phyloP scores from a whole-genome alignment of 352 stramenopile genomes.

The Globisporangium yorkense region DNA sequence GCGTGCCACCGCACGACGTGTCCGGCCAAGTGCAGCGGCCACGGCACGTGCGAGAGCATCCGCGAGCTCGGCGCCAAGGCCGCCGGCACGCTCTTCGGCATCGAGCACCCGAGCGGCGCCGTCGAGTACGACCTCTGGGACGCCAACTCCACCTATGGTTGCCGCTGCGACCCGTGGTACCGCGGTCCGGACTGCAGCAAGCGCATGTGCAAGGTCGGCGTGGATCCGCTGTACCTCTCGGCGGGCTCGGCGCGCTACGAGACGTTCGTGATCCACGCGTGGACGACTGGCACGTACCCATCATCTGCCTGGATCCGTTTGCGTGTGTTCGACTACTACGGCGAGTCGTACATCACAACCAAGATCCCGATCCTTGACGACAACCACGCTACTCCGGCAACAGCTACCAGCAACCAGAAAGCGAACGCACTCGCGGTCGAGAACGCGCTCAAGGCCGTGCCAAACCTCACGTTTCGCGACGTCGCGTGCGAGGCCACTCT shows the following conservation, averaged over 20 bases:
- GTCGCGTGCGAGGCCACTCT: slow-evolving; percentile 29
- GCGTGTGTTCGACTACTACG: slow-evolving; percentile 61
- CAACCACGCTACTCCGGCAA: not conserved
- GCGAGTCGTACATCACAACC: slow-evolving; percentile 59
- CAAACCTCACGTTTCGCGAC: slow-evolving; percentile 38
- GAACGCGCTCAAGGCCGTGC: slow-evolving; percentile 35
- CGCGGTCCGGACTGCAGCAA: slow-evolving; percentile 75
- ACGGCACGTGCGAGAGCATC: slow-evolving; percentile 73
- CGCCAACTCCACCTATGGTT: slow-evolving; percentile 72
- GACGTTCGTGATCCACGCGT: slow-evolving; percentile 47
- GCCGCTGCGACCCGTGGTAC: slow-evolving; percentile 88
- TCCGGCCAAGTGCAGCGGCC: slow-evolving; percentile 57
- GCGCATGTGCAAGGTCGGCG: slow-evolving; percentile 59
- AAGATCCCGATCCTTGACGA: slow-evolving; percentile 37
- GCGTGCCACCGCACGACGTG: slow-evolving; percentile 79
- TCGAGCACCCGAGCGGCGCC: slow-evolving; percentile 8
- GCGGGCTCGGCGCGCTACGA: slow-evolving; percentile 31
- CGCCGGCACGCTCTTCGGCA: slow-evolving; percentile 33
- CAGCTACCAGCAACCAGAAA: not conserved
- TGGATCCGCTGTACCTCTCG: slow-evolving; percentile 58
- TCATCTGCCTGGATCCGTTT: slow-evolving; percentile 30
- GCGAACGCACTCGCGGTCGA: slow-evolving; percentile 14
- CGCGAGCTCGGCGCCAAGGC: slow-evolving; percentile 47
- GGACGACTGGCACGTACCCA: not conserved
- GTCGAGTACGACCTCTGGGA: slow-evolving; percentile 79